A percentile compares a stretch with the other conserved stretches of the same genome.
Conservation (phyloP, 2,329 filamentous ascomycete genomes). For the Cucurbitaria berberidis region DNA sequence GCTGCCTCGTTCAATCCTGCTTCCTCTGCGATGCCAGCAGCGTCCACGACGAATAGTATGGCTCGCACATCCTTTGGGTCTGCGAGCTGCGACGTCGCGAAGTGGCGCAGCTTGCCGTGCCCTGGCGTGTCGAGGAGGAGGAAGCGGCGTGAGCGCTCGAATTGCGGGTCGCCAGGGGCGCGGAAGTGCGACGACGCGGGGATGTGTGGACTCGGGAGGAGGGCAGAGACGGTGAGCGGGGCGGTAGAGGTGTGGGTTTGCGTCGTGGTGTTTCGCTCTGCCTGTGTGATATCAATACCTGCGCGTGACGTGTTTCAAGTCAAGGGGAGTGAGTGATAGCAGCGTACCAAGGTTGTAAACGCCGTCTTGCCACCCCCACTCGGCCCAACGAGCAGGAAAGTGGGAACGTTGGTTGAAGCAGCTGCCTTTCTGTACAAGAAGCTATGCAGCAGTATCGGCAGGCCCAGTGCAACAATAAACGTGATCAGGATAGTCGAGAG, state of each 20-base stretch:
- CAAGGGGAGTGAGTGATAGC: neutral
- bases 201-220: slow-evolving; percentile 62
- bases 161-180: slow-evolving; percentile 68
- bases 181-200: slow-evolving; percentile 68
- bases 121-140: slow-evolving; percentile 88
- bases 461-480: slow-evolving; percentile 70
- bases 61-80: slow-evolving; percentile 64
- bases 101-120: slow-evolving; percentile 87
- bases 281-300: slow-evolving; percentile 36
- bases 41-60: slow-evolving; percentile 88
- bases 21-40: slow-evolving; percentile 59
- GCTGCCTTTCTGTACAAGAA: slow-evolving; percentile 72
- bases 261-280: slow-evolving; percentile 62
- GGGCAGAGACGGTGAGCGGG: slow-evolving; percentile 63
- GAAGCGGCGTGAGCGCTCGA: slow-evolving; percentile 66
- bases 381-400: slow-evolving; percentile 81
- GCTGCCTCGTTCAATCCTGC: slow-evolving; percentile 72
- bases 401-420: slow-evolving; percentile 69
- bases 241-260: slow-evolving; percentile 58
- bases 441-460: slow-evolving; percentile 79
- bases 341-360: slow-evolving; percentile 74
- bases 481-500: slow-evolving; percentile 68
- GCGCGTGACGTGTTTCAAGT: neutral
- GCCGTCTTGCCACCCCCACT: slow-evolving; percentile 86
- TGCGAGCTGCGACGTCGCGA: slow-evolving; percentile 63